Evolutionary conservation across 2,329 filamentous ascomycete genomes (phyloP).

Genomic region (Alternaria conjuncta): DNA sequence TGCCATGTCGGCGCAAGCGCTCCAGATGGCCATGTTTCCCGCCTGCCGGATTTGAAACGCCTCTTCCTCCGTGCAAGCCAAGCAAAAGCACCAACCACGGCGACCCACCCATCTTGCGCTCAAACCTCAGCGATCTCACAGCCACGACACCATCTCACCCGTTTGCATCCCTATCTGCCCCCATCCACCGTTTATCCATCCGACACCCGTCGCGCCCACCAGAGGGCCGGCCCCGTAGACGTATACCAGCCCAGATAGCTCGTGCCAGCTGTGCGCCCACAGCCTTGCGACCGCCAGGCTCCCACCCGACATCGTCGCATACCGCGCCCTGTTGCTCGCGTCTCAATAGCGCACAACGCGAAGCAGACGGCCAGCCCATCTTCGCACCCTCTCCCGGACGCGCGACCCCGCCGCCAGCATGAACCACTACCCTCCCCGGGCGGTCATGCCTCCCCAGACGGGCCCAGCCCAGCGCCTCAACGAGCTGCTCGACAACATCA

Average conservation of each 20-base stretch:
- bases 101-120: slow-evolving; percentile 26
- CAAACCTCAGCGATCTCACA: slow-evolving; percentile 21
- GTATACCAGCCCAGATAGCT: slow-evolving; percentile 9
- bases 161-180: slow-evolving; percentile 5
- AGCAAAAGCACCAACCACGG: slow-evolving; percentile 15
- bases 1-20: background rate
- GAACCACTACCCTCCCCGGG: slow-evolving; percentile 77
- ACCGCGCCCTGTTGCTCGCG: slow-evolving; percentile 10
- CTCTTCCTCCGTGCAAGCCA: slow-evolving; percentile 15
- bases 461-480: slow-evolving; percentile 78
- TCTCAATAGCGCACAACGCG: slow-evolving; percentile 10
- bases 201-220: slow-evolving; percentile 30
- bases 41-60: slow-evolving; percentile 13
- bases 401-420: slow-evolving; percentile 56
- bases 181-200: slow-evolving; percentile 24
- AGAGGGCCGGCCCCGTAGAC: slow-evolving; percentile 24
- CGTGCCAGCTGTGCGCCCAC: slow-evolving; percentile 23
- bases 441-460: slow-evolving; percentile 66
- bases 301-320: slow-evolving; percentile 25
- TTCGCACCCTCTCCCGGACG: background rate
- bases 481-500: slow-evolving; percentile 89
- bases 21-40: background rate
- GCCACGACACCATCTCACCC: slow-evolving; percentile 19
- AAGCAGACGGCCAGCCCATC: slow-evolving; percentile 2
- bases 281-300: slow-evolving; percentile 24